Evolutionary conservation across 2,329 filamentous ascomycete genomes (phyloP).

Genomic region (Raffaelea albimanens): DNA sequence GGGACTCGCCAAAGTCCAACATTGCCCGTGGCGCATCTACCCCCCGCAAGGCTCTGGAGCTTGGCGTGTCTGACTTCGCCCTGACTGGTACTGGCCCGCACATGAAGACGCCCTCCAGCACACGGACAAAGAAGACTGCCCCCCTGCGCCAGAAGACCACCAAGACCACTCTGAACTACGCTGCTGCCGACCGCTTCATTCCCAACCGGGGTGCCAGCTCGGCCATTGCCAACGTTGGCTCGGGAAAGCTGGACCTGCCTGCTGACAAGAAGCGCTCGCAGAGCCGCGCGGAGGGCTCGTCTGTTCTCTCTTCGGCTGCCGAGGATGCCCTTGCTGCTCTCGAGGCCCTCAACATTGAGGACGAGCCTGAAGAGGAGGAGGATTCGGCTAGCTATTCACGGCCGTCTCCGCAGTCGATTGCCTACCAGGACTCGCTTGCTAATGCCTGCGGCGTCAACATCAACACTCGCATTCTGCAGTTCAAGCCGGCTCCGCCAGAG

Average conservation of each 20-base stretch:
- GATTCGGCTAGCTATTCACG: constrained; percentile 62
- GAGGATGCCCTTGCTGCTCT: constrained; percentile 74
- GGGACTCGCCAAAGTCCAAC: constrained; percentile 93
- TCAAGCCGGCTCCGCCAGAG: constrained; percentile 96
- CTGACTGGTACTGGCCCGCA: constrained; percentile 69
- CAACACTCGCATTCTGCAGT: constrained; percentile 91
- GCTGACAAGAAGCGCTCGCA: constrained; percentile 62
- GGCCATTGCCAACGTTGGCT: constrained; percentile 70
- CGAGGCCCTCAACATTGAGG: constrained; percentile 63
- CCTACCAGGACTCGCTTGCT: constrained; percentile 18
- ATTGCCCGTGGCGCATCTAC: constrained; percentile 68
- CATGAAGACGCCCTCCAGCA: constrained; percentile 48
- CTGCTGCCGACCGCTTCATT: constrained; percentile 86
- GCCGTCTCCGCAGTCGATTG: constrained; percentile 71
- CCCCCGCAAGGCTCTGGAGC: constrained; percentile 73
- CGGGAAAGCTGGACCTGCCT: constrained; percentile 67
- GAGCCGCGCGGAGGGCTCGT: constrained; percentile 58
- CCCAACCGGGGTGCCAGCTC: constrained; percentile 88
- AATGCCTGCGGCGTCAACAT: constrained; percentile 61
- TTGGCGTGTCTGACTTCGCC: constrained; percentile 87
- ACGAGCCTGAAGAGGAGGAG: constrained; percentile 42
- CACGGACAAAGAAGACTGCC: constrained; percentile 49
- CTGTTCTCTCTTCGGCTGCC: constrained; percentile 66
- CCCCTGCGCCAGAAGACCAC: constrained; percentile 41
- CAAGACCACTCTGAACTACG: constrained; percentile 74